phyloP scores from a whole-genome alignment of 208 protist species.

The Blastocrithidia nonstop region DNA sequence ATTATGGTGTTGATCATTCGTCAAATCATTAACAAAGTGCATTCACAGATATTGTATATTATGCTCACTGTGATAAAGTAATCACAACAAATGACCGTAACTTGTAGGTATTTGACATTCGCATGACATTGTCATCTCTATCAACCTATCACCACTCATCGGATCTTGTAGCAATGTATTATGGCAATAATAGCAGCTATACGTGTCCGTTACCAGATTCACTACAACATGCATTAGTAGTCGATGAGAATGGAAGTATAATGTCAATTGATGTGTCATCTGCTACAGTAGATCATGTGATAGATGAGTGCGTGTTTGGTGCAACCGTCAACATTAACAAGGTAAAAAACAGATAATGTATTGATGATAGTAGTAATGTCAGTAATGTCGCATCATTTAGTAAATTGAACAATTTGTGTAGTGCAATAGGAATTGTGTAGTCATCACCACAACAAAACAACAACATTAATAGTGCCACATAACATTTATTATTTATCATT shows the following conservation, averaged over 20 bases:
- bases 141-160: slow-evolving; percentile 14
- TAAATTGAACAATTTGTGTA: neutral
- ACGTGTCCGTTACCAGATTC: slow-evolving; percentile 3
- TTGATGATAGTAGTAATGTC: neutral
- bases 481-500: slow-evolving; percentile 17
- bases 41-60: slow-evolving; percentile 32
- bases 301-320: slow-evolving; percentile 28
- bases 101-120: slow-evolving; percentile 31
- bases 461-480: neutral
- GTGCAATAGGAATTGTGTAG: neutral
- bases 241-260: slow-evolving; percentile 51
- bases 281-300: slow-evolving; percentile 1
- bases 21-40: neutral
- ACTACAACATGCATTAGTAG: slow-evolving; percentile 12
- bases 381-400: neutral
- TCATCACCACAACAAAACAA: neutral
- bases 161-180: slow-evolving; percentile 36
- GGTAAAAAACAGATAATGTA: slow-evolving; percentile 19
- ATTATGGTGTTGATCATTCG: neutral
- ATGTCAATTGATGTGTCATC: slow-evolving; percentile 16
- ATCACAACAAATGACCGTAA: slow-evolving; percentile 25
- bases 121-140: slow-evolving; percentile 7
- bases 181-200: slow-evolving; percentile 9
- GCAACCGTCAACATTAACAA: slow-evolving; percentile 31
- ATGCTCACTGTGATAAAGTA: slow-evolving; percentile 17